Base-by-base conservation (phyloP, 441 rosid genomes). In the Erysimum cheiri region DNA sequence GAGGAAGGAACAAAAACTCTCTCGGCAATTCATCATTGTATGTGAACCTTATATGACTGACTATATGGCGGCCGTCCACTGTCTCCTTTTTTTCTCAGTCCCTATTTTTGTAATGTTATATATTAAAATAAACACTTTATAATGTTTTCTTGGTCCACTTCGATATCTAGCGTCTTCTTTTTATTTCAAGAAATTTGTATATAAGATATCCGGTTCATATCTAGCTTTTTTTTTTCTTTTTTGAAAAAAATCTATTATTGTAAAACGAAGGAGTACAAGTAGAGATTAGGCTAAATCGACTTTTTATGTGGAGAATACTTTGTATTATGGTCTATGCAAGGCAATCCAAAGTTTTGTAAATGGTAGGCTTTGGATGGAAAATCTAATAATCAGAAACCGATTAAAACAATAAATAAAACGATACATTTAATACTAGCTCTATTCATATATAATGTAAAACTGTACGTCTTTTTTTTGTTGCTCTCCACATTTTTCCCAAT, bases 11-110 rank as follows among this genome's bases (percentile, higher is more conserved):
- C 74, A 37, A 75, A 62, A 68, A 0, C 61, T 29, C 61, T 49
- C 57, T 63, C 64, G 70, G 70, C 70, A 75, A 68, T 69, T 75
- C 78, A 75, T 75, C 55, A 75, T 75, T 69, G 74, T 62, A 31
- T 56, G 44, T 75, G 47, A 75, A 62, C 78, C 78, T 69, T 75
- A 62, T 74, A 69, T 69, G 70, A 5, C 62, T 44, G 35, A 22
- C 24, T 41, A 37, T 73, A 55, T 62, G 74, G 74, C 78, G 74
- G 74, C 74, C 74, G 44, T 54, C 54, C 59, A 39, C 64, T 33
- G 57, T 50, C 58, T 60, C 44, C 39, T 41, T 39, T 49, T 53
- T 17, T 55, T 41, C 54, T 61, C 70, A 46, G 24, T 44, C 66
- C 37, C 60, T 29, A 19, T 43, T 49, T 52, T 54, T 52, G 67